Base-by-base conservation (phyloP, 2,329 filamentous ascomycete species). In the Aurifilum marmelostoma region DNA sequence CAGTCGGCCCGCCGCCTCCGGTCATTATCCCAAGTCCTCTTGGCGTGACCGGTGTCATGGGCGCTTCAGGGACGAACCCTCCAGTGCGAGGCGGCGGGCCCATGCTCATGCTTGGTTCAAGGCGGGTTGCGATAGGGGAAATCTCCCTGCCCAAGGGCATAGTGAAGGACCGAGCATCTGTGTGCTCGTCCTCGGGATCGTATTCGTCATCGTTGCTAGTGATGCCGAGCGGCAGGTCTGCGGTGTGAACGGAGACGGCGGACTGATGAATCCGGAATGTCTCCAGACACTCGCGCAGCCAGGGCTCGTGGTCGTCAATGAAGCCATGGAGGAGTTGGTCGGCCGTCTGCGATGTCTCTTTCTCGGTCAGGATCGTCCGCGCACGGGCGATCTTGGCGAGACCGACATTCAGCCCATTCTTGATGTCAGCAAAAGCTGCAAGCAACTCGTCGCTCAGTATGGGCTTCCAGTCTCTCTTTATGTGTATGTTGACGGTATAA, bases 111-210 rank as follows among this genome's bases (percentile, higher is more conserved):
- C 4, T 59, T 24, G 32, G 18, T n/a, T 37, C 29, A 21, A n/a
- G 21, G 21, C 56, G 56, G 11, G 29, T 7, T 59, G 18, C 7
- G 8, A 18, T 21, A 3, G 56, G 29, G 18, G 56, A 34, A n/a
- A 18, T n/a, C 3, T 59, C 56, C 21, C n/a, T 18, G 32, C 8
- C 18, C 56, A n/a, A 21, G 21, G 43, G 43, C 18, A 59, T 59
- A 11, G 56, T 59, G 29, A 59, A 59, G 18, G 56, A 43, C 7
- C 59, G 59, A 6, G 39, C 59, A 27, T 41, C 59, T 43, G 59
- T 14, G 34, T 39, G 14, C 37, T 62, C 37, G n/a, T 27, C 34
- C 2, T 37, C n/a, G 34, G 34, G 34, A 34, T 34, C 34, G 9
- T n/a, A 27, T 18, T 12, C 24, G 21, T 21, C 9, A 14, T 37